Conservation (phyloP, 129 eudicot species). For the Dittrichia graveolens region DNA sequence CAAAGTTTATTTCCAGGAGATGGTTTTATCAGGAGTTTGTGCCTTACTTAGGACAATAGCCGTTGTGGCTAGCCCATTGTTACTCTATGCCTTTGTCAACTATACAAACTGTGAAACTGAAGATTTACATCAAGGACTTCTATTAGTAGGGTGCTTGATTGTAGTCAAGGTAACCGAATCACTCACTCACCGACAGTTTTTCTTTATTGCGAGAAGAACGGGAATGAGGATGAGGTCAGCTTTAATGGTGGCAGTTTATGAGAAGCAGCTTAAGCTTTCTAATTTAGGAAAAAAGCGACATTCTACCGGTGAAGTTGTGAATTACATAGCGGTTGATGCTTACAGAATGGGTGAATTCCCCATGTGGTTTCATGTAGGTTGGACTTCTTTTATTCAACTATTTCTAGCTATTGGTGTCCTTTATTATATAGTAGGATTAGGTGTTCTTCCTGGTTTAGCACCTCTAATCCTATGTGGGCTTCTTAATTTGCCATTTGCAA, state of each 20-base stretch:
- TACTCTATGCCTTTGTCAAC: conserved; percentile 57
- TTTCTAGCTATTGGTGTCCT: conserved; percentile 53
- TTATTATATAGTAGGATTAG: conserved; percentile 50
- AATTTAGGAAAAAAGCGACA: conserved; percentile 58
- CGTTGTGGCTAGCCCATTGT: conserved; percentile 46
- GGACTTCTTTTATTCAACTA: conserved; percentile 52
- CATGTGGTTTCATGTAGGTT: conserved; percentile 59
- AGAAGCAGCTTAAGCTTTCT: conserved; percentile 70
- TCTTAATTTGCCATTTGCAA: conserved; percentile 71
- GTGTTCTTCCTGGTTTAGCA: conserved; percentile 65
- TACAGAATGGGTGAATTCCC: conserved; percentile 82
- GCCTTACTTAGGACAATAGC: conserved; percentile 43
- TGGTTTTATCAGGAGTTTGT: conserved; percentile 41
- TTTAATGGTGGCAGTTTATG: conserved; percentile 70
- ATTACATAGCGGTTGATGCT: conserved; percentile 81
- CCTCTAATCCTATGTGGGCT: conserved; percentile 63
- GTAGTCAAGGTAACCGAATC: conserved; percentile 68
- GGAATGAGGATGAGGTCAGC: conserved; percentile 85
- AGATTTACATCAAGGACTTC: conserved; percentile 38
- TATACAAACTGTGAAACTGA: conserved; percentile 38
- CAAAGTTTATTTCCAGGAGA: conserved; percentile 47
- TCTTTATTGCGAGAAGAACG: conserved; percentile 54
- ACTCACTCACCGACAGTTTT: conserved; percentile 63
- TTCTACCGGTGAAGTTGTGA: conserved; percentile 74
- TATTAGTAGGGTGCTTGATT: conserved; percentile 58